Evolutionary conservation across 345 rosid genomes (phyloP).

Genomic region (Angophora floribunda): DNA sequence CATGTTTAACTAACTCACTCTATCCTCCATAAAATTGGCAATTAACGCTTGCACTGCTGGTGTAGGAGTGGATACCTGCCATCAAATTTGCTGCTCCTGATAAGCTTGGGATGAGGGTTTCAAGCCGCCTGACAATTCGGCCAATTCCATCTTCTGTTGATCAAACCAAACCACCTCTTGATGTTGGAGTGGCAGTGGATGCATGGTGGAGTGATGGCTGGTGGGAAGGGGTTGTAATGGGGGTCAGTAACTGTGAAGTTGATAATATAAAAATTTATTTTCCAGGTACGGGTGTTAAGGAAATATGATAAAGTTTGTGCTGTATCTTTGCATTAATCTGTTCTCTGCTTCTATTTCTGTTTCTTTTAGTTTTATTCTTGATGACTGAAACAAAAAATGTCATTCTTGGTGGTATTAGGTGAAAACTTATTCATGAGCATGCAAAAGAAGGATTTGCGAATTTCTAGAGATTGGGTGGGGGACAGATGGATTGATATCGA

Average conservation of each 20-base stretch:
- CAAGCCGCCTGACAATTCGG: conserved; percentile 64
- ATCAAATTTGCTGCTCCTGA: conserved; percentile 63
- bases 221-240: conserved; percentile 92
- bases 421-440: conserved; percentile 53
- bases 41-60: neutral
- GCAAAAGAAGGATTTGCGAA: conserved; percentile 47
- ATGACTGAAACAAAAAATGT: neutral
- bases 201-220: conserved; percentile 99
- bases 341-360: neutral
- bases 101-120: conserved; percentile 71
- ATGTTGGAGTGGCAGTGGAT: conserved; percentile 75
- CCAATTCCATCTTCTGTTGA: conserved; percentile 47
- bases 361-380: neutral
- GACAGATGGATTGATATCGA: conserved; percentile 65
- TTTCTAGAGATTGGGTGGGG: conserved; percentile 79
- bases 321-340: neutral
- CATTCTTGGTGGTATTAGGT: conserved; percentile 26
- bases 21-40: neutral
- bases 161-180: conserved; percentile 13
- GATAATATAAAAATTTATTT: conserved; percentile 53
- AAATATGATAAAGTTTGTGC: neutral
- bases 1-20: neutral
- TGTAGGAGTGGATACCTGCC: conserved; percentile 88
- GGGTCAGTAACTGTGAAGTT: conserved; percentile 17
- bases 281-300: conserved; percentile 45